Percentiles rank a stretch among this genome's conserved stretches.
phyloP scores from a whole-genome alignment of 2,329 filamentous ascomycete genomes.

The Alternaria arbusti region DNA sequence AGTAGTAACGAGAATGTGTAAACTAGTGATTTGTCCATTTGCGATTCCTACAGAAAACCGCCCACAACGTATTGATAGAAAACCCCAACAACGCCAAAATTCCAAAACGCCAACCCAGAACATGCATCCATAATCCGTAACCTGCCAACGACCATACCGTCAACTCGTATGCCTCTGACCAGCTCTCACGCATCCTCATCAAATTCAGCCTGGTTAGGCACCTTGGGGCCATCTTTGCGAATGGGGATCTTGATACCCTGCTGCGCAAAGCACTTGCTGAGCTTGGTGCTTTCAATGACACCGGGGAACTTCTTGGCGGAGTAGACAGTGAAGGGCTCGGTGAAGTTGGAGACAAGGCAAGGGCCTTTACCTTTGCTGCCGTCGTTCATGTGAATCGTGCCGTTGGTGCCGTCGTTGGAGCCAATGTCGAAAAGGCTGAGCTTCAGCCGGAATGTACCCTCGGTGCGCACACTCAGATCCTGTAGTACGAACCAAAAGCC shows the following conservation, averaged over 20 bases:
- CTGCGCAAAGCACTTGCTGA: slow-evolving; percentile 90
- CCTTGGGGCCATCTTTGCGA: slow-evolving; percentile 75
- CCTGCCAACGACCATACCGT: neutral
- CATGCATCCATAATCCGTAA: neutral
- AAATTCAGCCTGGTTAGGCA: slow-evolving; percentile 54
- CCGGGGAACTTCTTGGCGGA: slow-evolving; percentile 98
- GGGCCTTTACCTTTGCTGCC: slow-evolving; percentile 75
- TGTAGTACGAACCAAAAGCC: slow-evolving; percentile 98
- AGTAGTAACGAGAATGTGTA: neutral
- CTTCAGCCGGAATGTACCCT: slow-evolving; percentile 82
- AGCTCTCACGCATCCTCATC: slow-evolving; percentile 46
- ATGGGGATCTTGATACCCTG: slow-evolving; percentile 98
- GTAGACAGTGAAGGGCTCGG: slow-evolving; percentile 88
- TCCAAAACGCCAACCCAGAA: neutral
- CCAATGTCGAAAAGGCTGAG: slow-evolving; percentile 87
- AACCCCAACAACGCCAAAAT: neutral
- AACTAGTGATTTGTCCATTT: neutral
- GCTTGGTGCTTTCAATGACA: slow-evolving; percentile 87
- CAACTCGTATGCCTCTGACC: neutral
- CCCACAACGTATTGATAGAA: neutral
- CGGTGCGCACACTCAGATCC: slow-evolving; percentile 91
- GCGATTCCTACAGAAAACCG: neutral
- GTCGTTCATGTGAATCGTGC: slow-evolving; percentile 57
- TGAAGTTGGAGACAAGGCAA: slow-evolving; percentile 84
- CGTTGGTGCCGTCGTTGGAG: slow-evolving; percentile 53